phyloP scores from a whole-genome alignment of 2,329 filamentous ascomycete genomes.

The Stachybotrys chartarum region DNA sequence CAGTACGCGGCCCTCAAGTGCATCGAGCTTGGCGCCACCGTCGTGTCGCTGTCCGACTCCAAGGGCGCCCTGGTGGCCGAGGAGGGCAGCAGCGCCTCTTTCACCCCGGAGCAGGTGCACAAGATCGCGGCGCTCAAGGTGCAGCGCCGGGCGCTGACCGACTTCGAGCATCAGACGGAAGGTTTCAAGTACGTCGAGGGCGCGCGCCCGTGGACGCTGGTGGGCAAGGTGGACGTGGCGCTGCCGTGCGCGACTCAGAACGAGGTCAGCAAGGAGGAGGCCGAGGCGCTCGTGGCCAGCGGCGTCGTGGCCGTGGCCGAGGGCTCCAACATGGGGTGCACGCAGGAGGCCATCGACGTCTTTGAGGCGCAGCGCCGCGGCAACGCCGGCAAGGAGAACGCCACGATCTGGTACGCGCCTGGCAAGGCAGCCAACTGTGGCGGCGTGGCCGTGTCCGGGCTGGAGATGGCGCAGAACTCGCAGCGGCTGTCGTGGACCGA shows the following conservation, averaged over 20 bases:
- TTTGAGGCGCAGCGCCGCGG: constrained; percentile 75
- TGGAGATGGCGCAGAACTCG: constrained; percentile 97
- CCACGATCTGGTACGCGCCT: constrained; percentile 88
- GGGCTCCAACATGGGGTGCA: constrained; percentile 99
- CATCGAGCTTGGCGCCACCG: constrained; percentile 89
- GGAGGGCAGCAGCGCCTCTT: constrained; percentile 48
- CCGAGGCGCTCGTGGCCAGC: constrained; percentile 66
- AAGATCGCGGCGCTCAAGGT: constrained; percentile 82
- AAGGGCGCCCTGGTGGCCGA: constrained; percentile 75
- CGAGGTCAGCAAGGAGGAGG: constrained; percentile 90
- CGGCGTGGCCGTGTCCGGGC: constrained; percentile 91
- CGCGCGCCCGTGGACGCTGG: constrained; percentile 85
- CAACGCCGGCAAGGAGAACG: constrained; percentile 60
- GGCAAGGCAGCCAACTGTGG: constrained; percentile 97
- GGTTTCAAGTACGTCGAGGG: constrained; percentile 81
- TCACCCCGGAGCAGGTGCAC: constrained; percentile 73
- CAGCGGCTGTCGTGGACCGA: constrained; percentile 75
- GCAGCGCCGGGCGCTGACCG: constrained; percentile 73
- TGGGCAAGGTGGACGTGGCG: constrained; percentile 82
- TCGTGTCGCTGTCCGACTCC: constrained; percentile 90
- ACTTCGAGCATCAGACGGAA: constrained; percentile 52
- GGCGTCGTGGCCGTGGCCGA: constrained; percentile 86
- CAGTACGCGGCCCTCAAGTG: constrained; percentile 96
- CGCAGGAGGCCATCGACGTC: constrained; percentile 85
- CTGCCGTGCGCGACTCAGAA: constrained; percentile 96